Evolutionary conservation across 2,329 filamentous ascomycete species (phyloP).

Genomic region (Lasiodiplodia gonubiensis): DNA sequence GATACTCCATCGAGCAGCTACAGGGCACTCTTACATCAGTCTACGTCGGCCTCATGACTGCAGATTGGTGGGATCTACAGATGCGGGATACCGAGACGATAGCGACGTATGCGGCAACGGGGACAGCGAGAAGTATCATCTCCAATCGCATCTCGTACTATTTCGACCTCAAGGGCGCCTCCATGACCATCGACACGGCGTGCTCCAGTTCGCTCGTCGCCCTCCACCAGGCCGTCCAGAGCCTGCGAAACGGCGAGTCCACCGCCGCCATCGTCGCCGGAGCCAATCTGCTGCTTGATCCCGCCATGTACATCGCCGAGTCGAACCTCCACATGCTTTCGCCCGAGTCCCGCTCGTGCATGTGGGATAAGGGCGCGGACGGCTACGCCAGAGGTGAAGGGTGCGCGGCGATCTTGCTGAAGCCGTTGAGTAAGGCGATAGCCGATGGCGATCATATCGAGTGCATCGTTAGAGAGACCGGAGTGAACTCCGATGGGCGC

Average conservation of each 20-base stretch:
- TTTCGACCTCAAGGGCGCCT: slow-evolving; percentile 39
- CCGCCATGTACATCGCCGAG: not conserved
- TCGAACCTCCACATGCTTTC: slow-evolving; percentile 32
- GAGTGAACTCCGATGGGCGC: slow-evolving; percentile 41
- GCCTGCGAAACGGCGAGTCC: not conserved
- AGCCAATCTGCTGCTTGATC: slow-evolving; percentile 8
- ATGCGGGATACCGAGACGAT: slow-evolving; percentile 32
- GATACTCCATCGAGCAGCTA: slow-evolving; percentile 27
- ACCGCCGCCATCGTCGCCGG: not conserved
- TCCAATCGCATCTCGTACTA: slow-evolving; percentile 39
- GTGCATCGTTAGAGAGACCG: slow-evolving; percentile 39
- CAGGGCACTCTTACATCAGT: slow-evolving; percentile 29
- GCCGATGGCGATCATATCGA: slow-evolving; percentile 51
- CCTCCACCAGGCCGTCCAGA: slow-evolving; percentile 32
- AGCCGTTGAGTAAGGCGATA: slow-evolving; percentile 54
- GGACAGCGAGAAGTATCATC: slow-evolving; percentile 32
- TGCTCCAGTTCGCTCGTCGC: slow-evolving; percentile 36
- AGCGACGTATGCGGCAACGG: slow-evolving; percentile 32
- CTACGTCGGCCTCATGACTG: slow-evolving; percentile 31
- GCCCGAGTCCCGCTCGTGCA: slow-evolving; percentile 32
- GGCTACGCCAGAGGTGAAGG: slow-evolving; percentile 47
- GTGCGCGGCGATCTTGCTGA: slow-evolving; percentile 55
- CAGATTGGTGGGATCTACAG: slow-evolving; percentile 31
- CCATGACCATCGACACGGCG: slow-evolving; percentile 38
- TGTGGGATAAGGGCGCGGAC: slow-evolving; percentile 33